phyloP scores from a whole-genome alignment of 257 asterid species.

The Solanum phureja region DNA sequence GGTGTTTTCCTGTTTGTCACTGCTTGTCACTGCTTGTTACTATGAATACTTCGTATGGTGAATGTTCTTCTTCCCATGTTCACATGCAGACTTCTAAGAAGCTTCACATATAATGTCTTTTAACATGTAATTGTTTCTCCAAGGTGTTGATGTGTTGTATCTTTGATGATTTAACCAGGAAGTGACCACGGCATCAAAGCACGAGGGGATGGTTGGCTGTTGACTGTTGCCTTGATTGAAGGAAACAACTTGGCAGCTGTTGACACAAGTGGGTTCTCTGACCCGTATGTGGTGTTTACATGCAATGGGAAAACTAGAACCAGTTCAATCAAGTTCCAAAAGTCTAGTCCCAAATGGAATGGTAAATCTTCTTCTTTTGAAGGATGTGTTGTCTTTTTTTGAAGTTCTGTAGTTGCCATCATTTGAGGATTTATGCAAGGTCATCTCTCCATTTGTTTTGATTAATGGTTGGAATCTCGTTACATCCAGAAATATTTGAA shows the following conservation, averaged over 20 bases:
- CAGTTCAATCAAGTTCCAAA: conserved; percentile 95
- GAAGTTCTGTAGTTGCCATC: neutral
- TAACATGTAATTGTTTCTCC: neutral
- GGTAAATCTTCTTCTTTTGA: conserved; percentile 31
- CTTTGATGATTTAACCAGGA: conserved; percentile 24
- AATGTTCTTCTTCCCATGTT: neutral
- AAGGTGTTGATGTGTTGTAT: conserved; percentile 4
- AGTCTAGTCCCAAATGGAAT: conserved; percentile 79
- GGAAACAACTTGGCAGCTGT: conserved; percentile 87
- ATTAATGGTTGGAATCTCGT: conserved; percentile 6
- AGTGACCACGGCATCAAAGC: conserved; percentile 97
- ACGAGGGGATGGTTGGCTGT: conserved; percentile 93
- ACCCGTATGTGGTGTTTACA: conserved; percentile 92
- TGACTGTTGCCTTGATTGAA: conserved; percentile 88
- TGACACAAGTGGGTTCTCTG: conserved; percentile 81
- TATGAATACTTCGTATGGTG: neutral
- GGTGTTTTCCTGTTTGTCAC: neutral
- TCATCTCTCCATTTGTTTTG: neutral
- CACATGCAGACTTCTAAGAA: neutral
- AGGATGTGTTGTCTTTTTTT: neutral
- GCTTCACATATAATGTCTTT: neutral
- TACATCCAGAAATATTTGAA: conserved; percentile 79
- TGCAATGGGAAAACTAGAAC: conserved; percentile 86
- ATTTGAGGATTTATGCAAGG: neutral
- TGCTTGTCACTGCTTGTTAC: neutral